These are phyloP conservation scores for Apiospora kogelbergensis DNA, from an alignment of 2,329 filamentous ascomycete species.

Conservation along the genomic window DNA sequence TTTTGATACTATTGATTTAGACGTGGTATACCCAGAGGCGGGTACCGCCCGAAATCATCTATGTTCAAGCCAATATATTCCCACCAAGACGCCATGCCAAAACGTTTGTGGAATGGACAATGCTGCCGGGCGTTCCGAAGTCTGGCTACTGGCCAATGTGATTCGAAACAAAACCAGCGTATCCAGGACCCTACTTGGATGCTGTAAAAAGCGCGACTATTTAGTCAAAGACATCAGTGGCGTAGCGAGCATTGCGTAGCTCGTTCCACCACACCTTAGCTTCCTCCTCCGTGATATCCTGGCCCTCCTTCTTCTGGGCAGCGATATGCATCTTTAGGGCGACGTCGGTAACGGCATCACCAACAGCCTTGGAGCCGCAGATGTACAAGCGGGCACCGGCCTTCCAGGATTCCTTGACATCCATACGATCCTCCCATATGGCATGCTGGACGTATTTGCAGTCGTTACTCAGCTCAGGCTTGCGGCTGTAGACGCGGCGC, in stretches of 20 bases:
- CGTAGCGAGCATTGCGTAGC: constrained; percentile 54
- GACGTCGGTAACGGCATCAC: constrained; percentile 45
- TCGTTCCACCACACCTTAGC: constrained; percentile 48
- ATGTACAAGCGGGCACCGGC: constrained; percentile 48
- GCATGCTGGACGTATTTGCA: constrained; percentile 34
- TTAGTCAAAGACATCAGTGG: constrained; percentile 61
- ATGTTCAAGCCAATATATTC: background rate
- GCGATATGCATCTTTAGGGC: constrained; percentile 35
- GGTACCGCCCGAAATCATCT: background rate
- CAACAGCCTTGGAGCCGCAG: constrained; percentile 51
- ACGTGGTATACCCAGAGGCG: background rate
- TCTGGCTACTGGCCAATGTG: background rate
- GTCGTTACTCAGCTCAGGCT: constrained; percentile 36
- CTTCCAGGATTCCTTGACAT: constrained; percentile 19
- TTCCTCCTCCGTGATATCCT: constrained; percentile 36
- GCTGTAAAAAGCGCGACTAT: background rate
- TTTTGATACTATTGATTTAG: background rate
- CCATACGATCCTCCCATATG: constrained; percentile 22
- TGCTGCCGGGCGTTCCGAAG: background rate
- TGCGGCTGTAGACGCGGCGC: constrained; percentile 47
- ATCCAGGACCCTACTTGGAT: too few relatives aligned
- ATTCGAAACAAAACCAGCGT: background rate
- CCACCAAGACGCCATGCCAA: background rate
- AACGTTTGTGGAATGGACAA: background rate
- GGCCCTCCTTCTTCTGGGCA: constrained; percentile 24